Conservation (phyloP, 2,329 filamentous ascomycete genomes). For the Coniella vitis region DNA sequence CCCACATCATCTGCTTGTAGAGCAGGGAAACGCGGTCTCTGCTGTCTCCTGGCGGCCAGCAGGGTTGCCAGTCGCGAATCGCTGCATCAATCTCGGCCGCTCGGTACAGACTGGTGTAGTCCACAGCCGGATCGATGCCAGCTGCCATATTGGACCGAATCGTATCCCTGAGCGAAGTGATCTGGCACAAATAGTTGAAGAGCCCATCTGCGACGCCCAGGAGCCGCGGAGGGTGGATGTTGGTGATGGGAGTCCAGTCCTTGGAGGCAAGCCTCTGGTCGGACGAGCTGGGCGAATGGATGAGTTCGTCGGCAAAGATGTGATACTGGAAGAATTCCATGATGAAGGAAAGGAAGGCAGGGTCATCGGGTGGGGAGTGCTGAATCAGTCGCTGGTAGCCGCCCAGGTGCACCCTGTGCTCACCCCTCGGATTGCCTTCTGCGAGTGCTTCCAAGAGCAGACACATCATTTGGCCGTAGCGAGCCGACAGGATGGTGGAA, state of each 20-base stretch:
- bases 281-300: constrained; percentile 39
- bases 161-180: constrained; percentile 67
- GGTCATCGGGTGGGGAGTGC: constrained; percentile 52
- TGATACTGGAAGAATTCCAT: constrained; percentile 85
- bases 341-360: constrained; percentile 57
- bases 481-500: constrained; percentile 43
- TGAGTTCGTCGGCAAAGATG: constrained; percentile 56
- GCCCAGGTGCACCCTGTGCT: constrained; percentile 73
- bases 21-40: constrained; percentile 49
- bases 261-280: constrained; percentile 34
- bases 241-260: constrained; percentile 34
- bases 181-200: constrained; percentile 71
- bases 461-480: constrained; percentile 58
- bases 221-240: constrained; percentile 48
- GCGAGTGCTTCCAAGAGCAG: constrained; percentile 51
- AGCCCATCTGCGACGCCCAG: constrained; percentile 78
- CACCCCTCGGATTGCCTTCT: constrained; percentile 51
- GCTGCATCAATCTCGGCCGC: constrained; percentile 70
- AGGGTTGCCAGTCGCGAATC: constrained; percentile 67
- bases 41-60: constrained; percentile 50
- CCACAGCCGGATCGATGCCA: constrained; percentile 59
- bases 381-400: constrained; percentile 68
- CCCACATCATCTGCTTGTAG: constrained; percentile 61
- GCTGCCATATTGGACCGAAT: constrained; percentile 62
- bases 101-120: constrained; percentile 65